phyloP scores from a whole-genome alignment of 306 rosid genomes.

The Pterocarpus santalinus region DNA sequence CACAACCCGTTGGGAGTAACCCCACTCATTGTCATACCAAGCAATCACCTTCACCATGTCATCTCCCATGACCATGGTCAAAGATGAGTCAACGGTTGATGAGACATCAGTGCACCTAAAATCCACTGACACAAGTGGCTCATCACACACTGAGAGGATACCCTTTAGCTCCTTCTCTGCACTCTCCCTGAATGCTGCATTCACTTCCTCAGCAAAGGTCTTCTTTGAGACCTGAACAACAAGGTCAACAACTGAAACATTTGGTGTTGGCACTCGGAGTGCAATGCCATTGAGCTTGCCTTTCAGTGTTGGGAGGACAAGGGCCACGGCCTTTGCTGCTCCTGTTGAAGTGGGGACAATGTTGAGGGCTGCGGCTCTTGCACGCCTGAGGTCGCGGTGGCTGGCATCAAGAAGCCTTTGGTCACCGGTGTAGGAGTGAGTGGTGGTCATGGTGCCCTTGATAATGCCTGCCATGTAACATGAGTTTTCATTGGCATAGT shows the following conservation, averaged over 20 bases:
- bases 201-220: slow-evolving; percentile 96
- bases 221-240: slow-evolving; percentile 94
- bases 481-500: slow-evolving; percentile 16
- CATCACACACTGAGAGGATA: slow-evolving; percentile 92
- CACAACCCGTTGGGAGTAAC: slow-evolving; percentile 97
- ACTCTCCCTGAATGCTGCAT: slow-evolving; percentile 90
- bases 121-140: slow-evolving; percentile 93
- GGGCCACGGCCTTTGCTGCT: slow-evolving; percentile 99
- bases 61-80: slow-evolving; percentile 99
- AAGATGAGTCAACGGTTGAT: slow-evolving; percentile 93
- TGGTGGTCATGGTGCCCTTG: slow-evolving; percentile 98
- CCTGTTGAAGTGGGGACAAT: slow-evolving; percentile 97
- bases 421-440: slow-evolving; percentile 99
- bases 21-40: slow-evolving; percentile 99
- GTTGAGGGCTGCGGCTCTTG: slow-evolving; percentile 96
- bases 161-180: slow-evolving; percentile 81
- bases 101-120: slow-evolving; percentile 94
- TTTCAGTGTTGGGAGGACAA: slow-evolving; percentile 89
- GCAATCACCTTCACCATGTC: slow-evolving; percentile 99
- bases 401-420: slow-evolving; percentile 98
- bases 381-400: slow-evolving; percentile 97
- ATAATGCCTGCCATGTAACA: slow-evolving; percentile 65
- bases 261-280: slow-evolving; percentile 96
- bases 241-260: slow-evolving; percentile 94
- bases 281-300: slow-evolving; percentile 97